Conservation (phyloP, 371 early-diverging fungal genomes). For the Circinella umbellata region DNA sequence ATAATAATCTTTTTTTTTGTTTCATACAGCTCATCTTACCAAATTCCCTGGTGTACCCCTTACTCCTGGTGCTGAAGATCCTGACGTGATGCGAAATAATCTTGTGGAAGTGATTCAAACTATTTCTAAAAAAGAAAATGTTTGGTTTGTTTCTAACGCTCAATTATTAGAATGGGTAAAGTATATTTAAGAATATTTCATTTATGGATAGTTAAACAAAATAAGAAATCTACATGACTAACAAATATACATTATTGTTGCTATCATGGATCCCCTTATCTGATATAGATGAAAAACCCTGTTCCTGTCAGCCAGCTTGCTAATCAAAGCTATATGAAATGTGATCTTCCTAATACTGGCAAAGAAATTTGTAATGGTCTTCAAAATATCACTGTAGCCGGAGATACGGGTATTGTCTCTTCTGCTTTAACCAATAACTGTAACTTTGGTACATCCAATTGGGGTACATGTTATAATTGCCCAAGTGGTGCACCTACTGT, state of each 20-base stretch:
- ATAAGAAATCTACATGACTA: neutral
- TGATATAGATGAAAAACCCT: constrained; percentile 64
- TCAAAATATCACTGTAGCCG: constrained; percentile 47
- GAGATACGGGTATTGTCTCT: constrained; percentile 50
- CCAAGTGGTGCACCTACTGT: constrained; percentile 57
- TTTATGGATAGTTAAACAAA: neutral
- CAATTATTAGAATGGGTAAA: constrained; percentile 66
- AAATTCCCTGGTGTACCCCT: constrained; percentile 34
- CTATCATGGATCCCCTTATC: neutral
- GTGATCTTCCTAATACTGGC: constrained; percentile 61
- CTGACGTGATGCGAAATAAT: constrained; percentile 33
- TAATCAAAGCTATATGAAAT: constrained; percentile 63
- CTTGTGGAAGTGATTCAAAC: constrained; percentile 57
- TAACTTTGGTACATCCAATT: constrained; percentile 58
- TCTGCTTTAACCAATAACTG: constrained; percentile 53
- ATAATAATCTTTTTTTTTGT: too few relatives aligned
- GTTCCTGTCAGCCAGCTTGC: constrained; percentile 65
- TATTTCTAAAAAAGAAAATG: constrained; percentile 57
- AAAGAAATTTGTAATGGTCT: constrained; percentile 80
- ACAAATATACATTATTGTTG: neutral
- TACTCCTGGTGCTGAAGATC: constrained; percentile 26
- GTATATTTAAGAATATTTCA: neutral
- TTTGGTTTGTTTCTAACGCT: constrained; percentile 72
- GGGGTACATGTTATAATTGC: constrained; percentile 73
- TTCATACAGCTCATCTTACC: constrained; percentile 31